Percentiles rank a stretch among this genome's conserved stretches.
Conservation (phyloP, 192 early-diverging fungal species). For the Allomyces arbusculus region DNA sequence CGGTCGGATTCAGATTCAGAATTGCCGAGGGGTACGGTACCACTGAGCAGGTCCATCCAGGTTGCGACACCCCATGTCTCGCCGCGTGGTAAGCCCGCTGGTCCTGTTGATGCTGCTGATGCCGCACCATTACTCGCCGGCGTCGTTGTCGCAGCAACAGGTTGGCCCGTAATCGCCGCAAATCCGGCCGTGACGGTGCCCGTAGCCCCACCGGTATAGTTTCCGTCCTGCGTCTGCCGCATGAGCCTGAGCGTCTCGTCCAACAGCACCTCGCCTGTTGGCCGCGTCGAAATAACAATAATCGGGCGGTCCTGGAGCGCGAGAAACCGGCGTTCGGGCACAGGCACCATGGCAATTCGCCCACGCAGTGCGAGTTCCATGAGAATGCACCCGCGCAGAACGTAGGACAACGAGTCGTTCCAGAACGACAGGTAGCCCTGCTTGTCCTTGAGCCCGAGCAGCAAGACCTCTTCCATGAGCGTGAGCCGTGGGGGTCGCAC, state of each 20-base stretch:
- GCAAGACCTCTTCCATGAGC: constrained; percentile 86
- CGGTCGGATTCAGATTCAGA: background rate
- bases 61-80: constrained; percentile 59
- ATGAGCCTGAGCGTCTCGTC: constrained; percentile 87
- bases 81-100: constrained; percentile 14
- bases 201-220: background rate
- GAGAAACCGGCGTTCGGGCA: constrained; percentile 50
- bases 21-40: constrained; percentile 18
- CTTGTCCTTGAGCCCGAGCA: constrained; percentile 80
- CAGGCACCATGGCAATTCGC: constrained; percentile 70
- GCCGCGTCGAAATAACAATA: constrained; percentile 57
- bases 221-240: constrained; percentile 1
- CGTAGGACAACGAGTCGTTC: constrained; percentile 98
- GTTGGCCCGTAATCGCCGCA: too few relatives aligned
- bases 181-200: too few relatives aligned
- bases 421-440: constrained; percentile 95
- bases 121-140: too few relatives aligned
- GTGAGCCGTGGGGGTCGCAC: constrained; percentile 41
- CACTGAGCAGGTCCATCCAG: constrained; percentile 97
- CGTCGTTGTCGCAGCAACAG: too few relatives aligned
- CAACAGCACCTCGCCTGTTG: constrained; percentile 84
- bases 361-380: constrained; percentile 88
- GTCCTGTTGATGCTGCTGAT: too few relatives aligned
- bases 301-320: constrained; percentile 62
- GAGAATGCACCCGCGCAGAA: constrained; percentile 79